A percentile compares a stretch with the other conserved stretches of the same genome.
Evolutionary conservation across 2,329 filamentous ascomycete genomes (phyloP).

Genomic region (Diatrype stigma): DNA sequence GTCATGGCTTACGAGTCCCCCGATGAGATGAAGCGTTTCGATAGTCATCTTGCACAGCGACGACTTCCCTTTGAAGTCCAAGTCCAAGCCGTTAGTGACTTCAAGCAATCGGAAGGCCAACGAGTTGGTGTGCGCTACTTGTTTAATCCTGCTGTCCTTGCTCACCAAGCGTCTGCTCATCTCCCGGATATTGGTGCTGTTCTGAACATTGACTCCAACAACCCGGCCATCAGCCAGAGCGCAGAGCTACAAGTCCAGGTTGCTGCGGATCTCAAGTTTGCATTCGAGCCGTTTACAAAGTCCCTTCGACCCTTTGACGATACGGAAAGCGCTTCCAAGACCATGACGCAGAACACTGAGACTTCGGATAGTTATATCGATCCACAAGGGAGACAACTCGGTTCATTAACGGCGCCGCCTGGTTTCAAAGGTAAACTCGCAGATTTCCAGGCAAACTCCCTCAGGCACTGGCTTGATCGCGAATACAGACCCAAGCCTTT

Average conservation of each 20-base stretch:
- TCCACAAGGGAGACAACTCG: not conserved
- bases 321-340: no score
- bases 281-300: not conserved
- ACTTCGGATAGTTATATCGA: not conserved
- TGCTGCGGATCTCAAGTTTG: not conserved
- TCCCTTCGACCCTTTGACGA: not conserved
- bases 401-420: not conserved
- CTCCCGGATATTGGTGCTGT: slow-evolving; percentile 4
- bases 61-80: slow-evolving; percentile 7
- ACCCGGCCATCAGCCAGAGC: not conserved
- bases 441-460: slow-evolving; percentile 21
- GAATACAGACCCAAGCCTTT: slow-evolving; percentile 23
- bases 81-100: not conserved
- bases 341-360: no score
- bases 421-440: slow-evolving; percentile 9
- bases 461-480: slow-evolving; percentile 27
- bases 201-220: not conserved
- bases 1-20: slow-evolving; percentile 5
- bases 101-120: not conserved
- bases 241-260: not conserved
- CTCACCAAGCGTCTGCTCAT: slow-evolving; percentile 6
- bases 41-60: slow-evolving; percentile 1
- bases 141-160: slow-evolving; percentile 5
- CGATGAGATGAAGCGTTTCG: slow-evolving; percentile 9
- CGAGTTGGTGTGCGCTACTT: slow-evolving; percentile 8